Base-by-base conservation (phyloP, 805 yeast species). In the Ogataea glucozyma region DNA sequence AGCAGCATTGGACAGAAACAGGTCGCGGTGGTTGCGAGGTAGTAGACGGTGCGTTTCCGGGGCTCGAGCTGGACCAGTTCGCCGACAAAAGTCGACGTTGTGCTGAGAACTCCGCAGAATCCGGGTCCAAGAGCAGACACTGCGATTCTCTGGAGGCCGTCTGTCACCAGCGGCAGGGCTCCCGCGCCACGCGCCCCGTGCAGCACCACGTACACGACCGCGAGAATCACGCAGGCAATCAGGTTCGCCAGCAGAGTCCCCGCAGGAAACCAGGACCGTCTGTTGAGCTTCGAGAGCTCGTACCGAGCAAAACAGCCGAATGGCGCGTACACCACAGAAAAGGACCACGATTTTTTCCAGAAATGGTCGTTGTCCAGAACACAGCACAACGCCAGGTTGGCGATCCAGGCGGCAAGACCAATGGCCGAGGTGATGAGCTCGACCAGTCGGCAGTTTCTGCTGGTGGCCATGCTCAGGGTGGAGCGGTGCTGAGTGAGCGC, bases 31-130 rank as follows among this genome's bases (percentile, higher is more conserved):
- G 86, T 73, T 0, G 57, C 42, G 1, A 63, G 19, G 5, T 76
- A 83, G 58, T 89, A 89, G 6, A 61, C 44, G 41, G 79, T 74
- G 64, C 44, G 65, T 47, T 12, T 56, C 27, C 4, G 69, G 40
- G 43, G 58, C 35, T 49, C 32, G 4, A 57, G 20, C 12, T 40
- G 41, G 41, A 51, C 70, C 27, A 87, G 61, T 60, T 89, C 97
- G 31, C 75, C 79, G 7, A 85, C 73, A 52, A 88, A 85, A 0
- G 96, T 85, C 42, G 91, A 82, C 29, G 87, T 76, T 0, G 97
- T 61, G 24, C 60, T 58, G 20, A 58, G 39, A 3, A 58, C 40
- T 1, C 65, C 67, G 38, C 61, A 57, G 44, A 60, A 60, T 6
- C 61, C 68, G n/a, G 47, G 37, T 19, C 37, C 54, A 10, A 62